phyloP scores from a whole-genome alignment of 495 filamentous ascomycete species.

The Penicillium pulvis region DNA sequence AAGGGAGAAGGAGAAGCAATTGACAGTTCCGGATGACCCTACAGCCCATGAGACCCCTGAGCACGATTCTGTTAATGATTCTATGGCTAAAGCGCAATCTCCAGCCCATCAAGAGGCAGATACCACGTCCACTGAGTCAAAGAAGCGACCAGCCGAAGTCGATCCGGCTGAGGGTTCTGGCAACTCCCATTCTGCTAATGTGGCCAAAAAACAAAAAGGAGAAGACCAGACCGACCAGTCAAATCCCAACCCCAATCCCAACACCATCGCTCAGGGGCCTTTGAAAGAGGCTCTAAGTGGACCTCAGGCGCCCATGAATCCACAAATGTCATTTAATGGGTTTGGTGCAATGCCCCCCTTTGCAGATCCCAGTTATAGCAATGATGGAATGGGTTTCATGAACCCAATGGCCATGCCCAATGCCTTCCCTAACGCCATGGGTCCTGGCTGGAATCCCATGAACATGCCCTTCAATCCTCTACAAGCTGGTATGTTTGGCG shows the following conservation, averaged over 20 bases:
- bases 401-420: slow-evolving; percentile 56
- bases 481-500: slow-evolving; percentile 51
- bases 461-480: slow-evolving; percentile 47
- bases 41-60: slow-evolving; percentile 35
- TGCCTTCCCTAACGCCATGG: slow-evolving; percentile 48
- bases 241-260: slow-evolving; percentile 1
- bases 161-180: slow-evolving; percentile 45
- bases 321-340: slow-evolving; percentile 32
- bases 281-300: slow-evolving; percentile 15
- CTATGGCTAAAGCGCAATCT: slow-evolving; percentile 28
- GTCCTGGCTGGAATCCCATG: slow-evolving; percentile 52
- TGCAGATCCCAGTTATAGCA: slow-evolving; percentile 41
- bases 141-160: slow-evolving; percentile 83
- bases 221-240: slow-evolving; percentile 19
- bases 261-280: background rate
- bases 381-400: slow-evolving; percentile 51
- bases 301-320: slow-evolving; percentile 6
- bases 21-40: slow-evolving; percentile 26
- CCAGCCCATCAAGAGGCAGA: slow-evolving; percentile 39
- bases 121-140: slow-evolving; percentile 39
- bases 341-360: slow-evolving; percentile 42
- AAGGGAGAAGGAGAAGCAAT: slow-evolving; percentile 63
- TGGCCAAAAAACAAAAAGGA: slow-evolving; percentile 40
- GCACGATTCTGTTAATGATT: slow-evolving; percentile 13
- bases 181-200: slow-evolving; percentile 22